Evolutionary conservation across 176 grass and related monocot species (phyloP), one percentile per base, ranked within the genome.

Genomic region (Panicum miliaceum): DNA sequence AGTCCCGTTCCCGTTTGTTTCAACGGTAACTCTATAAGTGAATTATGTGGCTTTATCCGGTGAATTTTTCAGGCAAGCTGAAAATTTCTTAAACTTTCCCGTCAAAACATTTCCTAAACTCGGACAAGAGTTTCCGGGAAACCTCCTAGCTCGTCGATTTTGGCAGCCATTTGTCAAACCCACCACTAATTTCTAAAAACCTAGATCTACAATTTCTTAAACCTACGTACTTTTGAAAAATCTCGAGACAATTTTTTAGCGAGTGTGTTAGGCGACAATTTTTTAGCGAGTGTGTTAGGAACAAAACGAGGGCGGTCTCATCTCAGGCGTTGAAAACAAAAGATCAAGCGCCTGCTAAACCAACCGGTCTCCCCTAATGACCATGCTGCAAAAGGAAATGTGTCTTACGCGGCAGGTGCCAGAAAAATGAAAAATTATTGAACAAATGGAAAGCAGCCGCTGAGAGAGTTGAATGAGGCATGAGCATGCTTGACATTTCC

Each of bases 381-480:
- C 27, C 71, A 52, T 32, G 27, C 47, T 48, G 29, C 13, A 72
- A 29, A 32, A 45, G 15, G 25, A 35, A 74, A 60, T 20, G 8
- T 32, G 13, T 29, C 46, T 50, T 72, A 48, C 43, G 43, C 69
- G 69, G 69, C 23, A 29, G 47, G 47, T 35, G 27, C 71, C 46
- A 35, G 47, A 34, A 74, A 73, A 72, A 27, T n/a, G n/a, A n/a
- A n/a, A 74, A 74, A 74, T 0, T 16, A 74, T 74, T 54, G 71
- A 74, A 74, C 18, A 52, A 53, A 36, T 19, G 47, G 29, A 19
- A 13, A 74, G 71, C 71, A 74, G 71, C 71, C 71, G 36, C 16
- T 52, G 48, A 34, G 71, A 52, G 23, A 50, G 25, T 72, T 72
- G 69, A 72, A 72, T 22, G 26, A 74, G 22, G 4, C 25, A 51